These are phyloP conservation scores for Jasminum sambac DNA, from an alignment of 257 asterid species.

Conservation along the genomic window DNA sequence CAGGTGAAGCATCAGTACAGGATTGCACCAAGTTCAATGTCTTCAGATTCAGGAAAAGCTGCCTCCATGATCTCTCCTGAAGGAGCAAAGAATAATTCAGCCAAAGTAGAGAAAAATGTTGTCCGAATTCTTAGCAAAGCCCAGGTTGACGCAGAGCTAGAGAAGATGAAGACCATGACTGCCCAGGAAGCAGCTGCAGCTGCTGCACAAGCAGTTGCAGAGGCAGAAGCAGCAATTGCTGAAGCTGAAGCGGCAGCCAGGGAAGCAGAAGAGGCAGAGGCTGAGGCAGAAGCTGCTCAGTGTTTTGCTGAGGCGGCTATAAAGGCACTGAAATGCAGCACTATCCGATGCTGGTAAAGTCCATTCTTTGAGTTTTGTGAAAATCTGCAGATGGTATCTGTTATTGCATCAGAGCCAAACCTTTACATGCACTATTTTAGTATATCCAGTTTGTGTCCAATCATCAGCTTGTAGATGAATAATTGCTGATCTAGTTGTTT, in stretches of 20 bases:
- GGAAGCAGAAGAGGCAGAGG: conserved; percentile 96
- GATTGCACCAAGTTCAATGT: conserved; percentile 61
- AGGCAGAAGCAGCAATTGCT: conserved; percentile 86
- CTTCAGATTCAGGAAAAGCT: conserved; percentile 34
- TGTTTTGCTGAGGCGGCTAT: conserved; percentile 81
- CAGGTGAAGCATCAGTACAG: conserved; percentile 89
- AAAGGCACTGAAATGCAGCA: conserved; percentile 53
- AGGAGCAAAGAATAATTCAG: conserved; percentile 38
- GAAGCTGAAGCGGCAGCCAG: conserved; percentile 84
- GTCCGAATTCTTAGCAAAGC: conserved; percentile 52
- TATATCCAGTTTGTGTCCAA: background rate
- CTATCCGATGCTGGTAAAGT: conserved; percentile 66
- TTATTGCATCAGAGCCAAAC: background rate
- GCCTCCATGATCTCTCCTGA: conserved; percentile 33
- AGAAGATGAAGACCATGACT: conserved; percentile 69
- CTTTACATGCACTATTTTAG: background rate
- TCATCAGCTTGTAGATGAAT: background rate
- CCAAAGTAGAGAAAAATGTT: conserved; percentile 36
- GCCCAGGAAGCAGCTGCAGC: conserved; percentile 74
- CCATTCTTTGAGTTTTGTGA: conserved; percentile 12
- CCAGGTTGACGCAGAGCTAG: conserved; percentile 76
- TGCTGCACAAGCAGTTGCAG: conserved; percentile 86
- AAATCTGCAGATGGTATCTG: conserved; percentile 3
- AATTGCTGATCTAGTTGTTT: background rate
- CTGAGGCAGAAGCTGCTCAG: conserved; percentile 84